Evolutionary conservation across 2,329 filamentous ascomycete genomes (phyloP).

Genomic region (Ceratocystis ficicola): DNA sequence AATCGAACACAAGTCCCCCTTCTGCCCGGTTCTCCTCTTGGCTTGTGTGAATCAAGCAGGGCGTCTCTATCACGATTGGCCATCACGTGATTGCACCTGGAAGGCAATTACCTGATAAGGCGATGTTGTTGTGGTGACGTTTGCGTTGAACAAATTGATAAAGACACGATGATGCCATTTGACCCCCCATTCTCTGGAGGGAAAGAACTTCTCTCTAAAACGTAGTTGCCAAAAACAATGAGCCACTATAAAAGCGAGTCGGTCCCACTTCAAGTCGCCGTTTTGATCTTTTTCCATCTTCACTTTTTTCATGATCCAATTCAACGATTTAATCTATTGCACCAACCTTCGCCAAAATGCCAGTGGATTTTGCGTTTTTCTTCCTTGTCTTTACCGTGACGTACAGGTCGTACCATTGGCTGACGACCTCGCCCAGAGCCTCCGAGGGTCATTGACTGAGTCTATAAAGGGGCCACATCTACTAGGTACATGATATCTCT

Average conservation of each 20-base stretch:
- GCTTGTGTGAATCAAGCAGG: too few relatives aligned
- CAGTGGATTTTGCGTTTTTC: neutral
- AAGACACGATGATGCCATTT: neutral
- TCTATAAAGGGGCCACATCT: neutral
- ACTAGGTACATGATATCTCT: too few relatives aligned
- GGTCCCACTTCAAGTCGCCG: neutral
- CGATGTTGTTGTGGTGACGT: too few relatives aligned
- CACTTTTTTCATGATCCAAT: neutral
- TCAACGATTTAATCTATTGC: neutral
- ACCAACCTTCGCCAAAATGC: neutral
- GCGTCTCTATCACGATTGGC: too few relatives aligned
- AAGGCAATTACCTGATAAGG: too few relatives aligned
- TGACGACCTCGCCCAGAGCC: neutral
- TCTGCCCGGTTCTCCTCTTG: too few relatives aligned
- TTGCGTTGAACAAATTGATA: too few relatives aligned
- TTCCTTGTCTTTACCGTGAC: conserved; percentile 1
- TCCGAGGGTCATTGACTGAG: neutral
- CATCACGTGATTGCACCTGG: too few relatives aligned
- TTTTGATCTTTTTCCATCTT: neutral
- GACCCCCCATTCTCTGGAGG: neutral
- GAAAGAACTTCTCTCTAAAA: neutral
- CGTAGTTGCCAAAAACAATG: neutral
- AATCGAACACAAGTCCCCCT: too few relatives aligned
- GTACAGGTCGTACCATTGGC: conserved; percentile 5
- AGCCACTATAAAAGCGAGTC: neutral